Evolutionary conservation across 179 eudicot species (phyloP).

Genomic region (Amaranthus tricolor): DNA sequence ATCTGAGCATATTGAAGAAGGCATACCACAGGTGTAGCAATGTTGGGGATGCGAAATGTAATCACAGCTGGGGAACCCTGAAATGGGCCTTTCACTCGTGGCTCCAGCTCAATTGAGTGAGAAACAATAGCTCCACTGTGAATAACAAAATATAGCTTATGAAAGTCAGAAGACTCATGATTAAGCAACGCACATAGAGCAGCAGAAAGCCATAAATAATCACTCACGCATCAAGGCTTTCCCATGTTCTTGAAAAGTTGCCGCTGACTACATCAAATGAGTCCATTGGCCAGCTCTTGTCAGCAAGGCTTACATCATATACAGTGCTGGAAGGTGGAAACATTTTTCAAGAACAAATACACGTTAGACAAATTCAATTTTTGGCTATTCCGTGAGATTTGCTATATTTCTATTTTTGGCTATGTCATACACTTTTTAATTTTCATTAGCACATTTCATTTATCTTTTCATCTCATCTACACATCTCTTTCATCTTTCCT

Average conservation of each 20-base stretch:
- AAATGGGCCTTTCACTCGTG: slow-evolving; percentile 27
- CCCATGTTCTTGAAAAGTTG: slow-evolving; percentile 83
- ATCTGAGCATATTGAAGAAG: not conserved
- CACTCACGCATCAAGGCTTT: slow-evolving; percentile 80
- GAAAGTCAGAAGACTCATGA: not conserved
- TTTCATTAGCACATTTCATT: too few relatives aligned
- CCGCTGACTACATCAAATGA: slow-evolving; percentile 60
- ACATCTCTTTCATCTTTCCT: too few relatives aligned
- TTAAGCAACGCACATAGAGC: not conserved
- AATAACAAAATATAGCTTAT: slow-evolving; percentile 7
- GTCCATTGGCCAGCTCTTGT: slow-evolving; percentile 76
- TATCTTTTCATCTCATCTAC: too few relatives aligned
- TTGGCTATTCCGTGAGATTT: not conserved
- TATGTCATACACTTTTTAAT: too few relatives aligned
- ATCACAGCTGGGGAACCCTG: slow-evolving; percentile 28
- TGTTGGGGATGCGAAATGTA: slow-evolving; percentile 31
- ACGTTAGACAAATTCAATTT: not conserved
- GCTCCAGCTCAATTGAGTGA: slow-evolving; percentile 33
- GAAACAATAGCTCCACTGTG: slow-evolving; percentile 59
- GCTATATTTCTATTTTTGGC: not conserved
- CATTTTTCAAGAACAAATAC: not conserved
- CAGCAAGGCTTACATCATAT: slow-evolving; percentile 72
- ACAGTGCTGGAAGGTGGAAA: slow-evolving; percentile 73
- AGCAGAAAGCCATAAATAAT: not conserved
- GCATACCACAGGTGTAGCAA: slow-evolving; percentile 64